A percentile compares a stretch with the other conserved stretches of the same genome.
Evolutionary conservation across 495 filamentous ascomycete species (phyloP).

Genomic region (Bryoglossum gracile): DNA sequence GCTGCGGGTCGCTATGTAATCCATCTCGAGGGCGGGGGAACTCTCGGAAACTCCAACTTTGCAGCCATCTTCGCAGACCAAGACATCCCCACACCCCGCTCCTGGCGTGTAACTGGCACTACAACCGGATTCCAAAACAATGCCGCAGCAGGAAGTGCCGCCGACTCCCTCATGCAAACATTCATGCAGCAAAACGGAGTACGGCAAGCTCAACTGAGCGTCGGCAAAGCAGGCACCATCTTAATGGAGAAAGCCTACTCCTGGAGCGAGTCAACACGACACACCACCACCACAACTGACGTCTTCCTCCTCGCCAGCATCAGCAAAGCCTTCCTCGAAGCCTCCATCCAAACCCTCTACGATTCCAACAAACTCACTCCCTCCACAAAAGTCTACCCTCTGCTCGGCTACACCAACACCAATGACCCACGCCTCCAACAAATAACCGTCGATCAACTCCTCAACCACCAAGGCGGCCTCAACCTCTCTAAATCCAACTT

Average conservation of each 20-base stretch:
- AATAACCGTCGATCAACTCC: slow-evolving; percentile 17
- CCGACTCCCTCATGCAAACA: slow-evolving; percentile 15
- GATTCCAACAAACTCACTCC: slow-evolving; percentile 10
- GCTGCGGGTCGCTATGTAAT: slow-evolving; percentile 13
- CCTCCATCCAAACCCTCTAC: slow-evolving; percentile 12
- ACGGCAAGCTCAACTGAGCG: slow-evolving; percentile 19
- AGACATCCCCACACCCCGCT: slow-evolving; percentile 14
- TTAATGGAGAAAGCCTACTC: slow-evolving; percentile 20
- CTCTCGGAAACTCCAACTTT: slow-evolving; percentile 8
- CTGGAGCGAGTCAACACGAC: slow-evolving; percentile 15
- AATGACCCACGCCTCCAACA: slow-evolving; percentile 10
- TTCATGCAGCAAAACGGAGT: slow-evolving; percentile 22
- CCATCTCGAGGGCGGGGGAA: slow-evolving; percentile 15
- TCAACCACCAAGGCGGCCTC: slow-evolving; percentile 17
- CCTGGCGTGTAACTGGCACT: slow-evolving; percentile 10
- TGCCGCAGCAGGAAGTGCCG: slow-evolving; percentile 1
- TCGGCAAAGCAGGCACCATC: slow-evolving; percentile 10
- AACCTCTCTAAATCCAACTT: too few relatives aligned
- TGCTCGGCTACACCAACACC: slow-evolving; percentile 13
- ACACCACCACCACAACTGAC: slow-evolving; percentile 5
- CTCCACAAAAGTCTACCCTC: slow-evolving; percentile 14
- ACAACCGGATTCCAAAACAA: slow-evolving; percentile 13
- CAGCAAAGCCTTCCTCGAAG: slow-evolving; percentile 16
- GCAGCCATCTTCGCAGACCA: slow-evolving; percentile 19
- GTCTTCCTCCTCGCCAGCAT: slow-evolving; percentile 20